Percentiles rank a stretch among this genome's conserved stretches.
Conservation (phyloP, 192 early-diverging fungal species). For the Umbelopsis sp. region DNA sequence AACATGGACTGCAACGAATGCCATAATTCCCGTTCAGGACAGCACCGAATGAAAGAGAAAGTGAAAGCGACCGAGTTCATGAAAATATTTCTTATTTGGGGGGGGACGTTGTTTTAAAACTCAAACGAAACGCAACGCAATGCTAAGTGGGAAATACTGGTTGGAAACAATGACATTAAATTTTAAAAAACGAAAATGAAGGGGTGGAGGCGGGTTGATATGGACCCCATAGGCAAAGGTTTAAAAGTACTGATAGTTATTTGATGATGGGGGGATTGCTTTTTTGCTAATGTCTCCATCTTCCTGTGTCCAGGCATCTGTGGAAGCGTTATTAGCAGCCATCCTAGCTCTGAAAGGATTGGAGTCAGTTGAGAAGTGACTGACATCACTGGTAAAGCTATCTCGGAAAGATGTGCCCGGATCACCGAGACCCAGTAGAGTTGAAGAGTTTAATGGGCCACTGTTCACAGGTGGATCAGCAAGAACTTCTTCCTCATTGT, state of each 20-base stretch:
- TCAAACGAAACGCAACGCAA: neutral
- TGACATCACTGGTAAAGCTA: slow-evolving; percentile 10
- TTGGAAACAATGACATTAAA: neutral
- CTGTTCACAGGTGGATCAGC: neutral
- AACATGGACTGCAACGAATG: slow-evolving; percentile 55
- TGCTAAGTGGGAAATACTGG: neutral
- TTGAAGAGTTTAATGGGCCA: neutral
- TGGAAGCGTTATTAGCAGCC: neutral
- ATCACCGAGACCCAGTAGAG: neutral
- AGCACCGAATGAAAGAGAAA: neutral
- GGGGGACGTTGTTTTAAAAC: too few species aligned
- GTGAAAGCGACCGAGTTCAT: too few species aligned
- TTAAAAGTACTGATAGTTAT: neutral
- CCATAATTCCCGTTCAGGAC: neutral
- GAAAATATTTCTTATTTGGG: too few species aligned
- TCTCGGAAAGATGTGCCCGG: neutral
- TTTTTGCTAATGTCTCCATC: slow-evolving; percentile 7
- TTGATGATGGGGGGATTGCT: neutral
- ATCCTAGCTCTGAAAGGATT: slow-evolving; percentile 13
- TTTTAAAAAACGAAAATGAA: neutral
- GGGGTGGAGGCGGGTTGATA: too few species aligned
- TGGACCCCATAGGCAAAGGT: too few species aligned
- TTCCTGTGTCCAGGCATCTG: slow-evolving; percentile 10
- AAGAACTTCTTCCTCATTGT: neutral
- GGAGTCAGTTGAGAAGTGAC: slow-evolving; percentile 10